Evolutionary conservation across 768 basidiomycete genomes (phyloP).

Genomic region (Podaxis mareebaensis): DNA sequence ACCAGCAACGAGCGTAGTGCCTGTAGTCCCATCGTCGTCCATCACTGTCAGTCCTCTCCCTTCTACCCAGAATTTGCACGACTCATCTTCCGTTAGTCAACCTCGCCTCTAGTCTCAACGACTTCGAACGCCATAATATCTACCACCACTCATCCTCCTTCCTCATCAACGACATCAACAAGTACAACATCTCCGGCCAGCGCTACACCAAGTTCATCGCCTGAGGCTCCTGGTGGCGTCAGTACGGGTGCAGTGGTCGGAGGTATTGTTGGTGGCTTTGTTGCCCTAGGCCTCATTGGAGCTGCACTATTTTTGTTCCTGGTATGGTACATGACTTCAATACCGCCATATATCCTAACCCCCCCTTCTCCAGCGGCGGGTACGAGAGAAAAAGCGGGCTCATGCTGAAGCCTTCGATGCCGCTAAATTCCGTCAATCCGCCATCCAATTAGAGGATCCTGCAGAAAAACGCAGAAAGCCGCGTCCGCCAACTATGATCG

Average conservation of each 20-base stretch:
- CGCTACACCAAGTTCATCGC: background rate
- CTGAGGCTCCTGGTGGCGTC: background rate
- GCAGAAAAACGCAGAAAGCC: conserved; percentile 11
- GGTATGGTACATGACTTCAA: background rate
- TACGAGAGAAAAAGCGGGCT: background rate
- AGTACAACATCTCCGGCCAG: background rate
- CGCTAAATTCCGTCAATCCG: conserved; percentile 19
- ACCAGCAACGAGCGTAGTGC: background rate
- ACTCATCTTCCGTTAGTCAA: background rate
- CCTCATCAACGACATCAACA: background rate
- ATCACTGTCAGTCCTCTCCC: background rate
- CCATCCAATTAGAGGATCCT: conserved; percentile 17
- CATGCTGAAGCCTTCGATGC: conserved; percentile 16
- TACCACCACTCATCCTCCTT: background rate
- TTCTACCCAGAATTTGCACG: background rate
- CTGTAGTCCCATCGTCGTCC: background rate
- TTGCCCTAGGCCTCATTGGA: conserved; percentile 8
- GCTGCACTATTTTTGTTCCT: conserved; percentile 10
- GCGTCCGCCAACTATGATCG: conserved; percentile 19
- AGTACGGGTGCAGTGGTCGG: conserved; percentile 13
- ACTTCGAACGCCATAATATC: background rate
- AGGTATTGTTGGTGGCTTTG: conserved; percentile 11
- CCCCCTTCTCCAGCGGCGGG: background rate
- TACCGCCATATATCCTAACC: background rate
- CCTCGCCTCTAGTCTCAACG: background rate